Evolutionary conservation across 371 early-diverging fungal species (phyloP), one percentile per base, ranked within the genome.

Genomic region (Apophysomyces variabilis): DNA sequence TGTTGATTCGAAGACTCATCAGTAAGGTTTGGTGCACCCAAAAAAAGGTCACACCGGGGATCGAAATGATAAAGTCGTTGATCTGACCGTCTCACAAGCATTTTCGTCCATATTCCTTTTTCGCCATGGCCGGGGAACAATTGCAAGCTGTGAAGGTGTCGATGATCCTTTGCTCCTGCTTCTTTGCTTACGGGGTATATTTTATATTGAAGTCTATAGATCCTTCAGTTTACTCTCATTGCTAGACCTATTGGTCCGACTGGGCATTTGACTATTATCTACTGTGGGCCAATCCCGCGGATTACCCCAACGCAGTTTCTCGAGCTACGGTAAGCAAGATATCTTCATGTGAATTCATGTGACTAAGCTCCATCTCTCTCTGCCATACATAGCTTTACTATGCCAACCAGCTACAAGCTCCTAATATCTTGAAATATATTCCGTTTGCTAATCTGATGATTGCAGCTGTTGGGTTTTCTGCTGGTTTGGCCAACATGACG

Each of bases 181-280:
- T 82, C 60, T 82, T 82, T 70, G 78, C 80, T 32, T 82, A 76
- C 59, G 83, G 83, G 38, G 83, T 79, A 76, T 75, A 57, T 45
- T 21, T 21, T 21, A 26, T 38, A 14, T 46, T 56, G 36, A 47
- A 56, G 6, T 38, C 41, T 46, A 35, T 12, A 39, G 32, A 26
- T 26, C 4, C 41, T 36, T 65, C 7, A 26, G 5, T 60, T 58
- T 35, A 47, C 44, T 12, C 37, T 43, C n/a, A 7, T 64, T 21
- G 35, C 26, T 70, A 82, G 83, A 73, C 80, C 13, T 73, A 69
- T 39, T 82, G 83, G 83, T 74, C 83, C 56, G 80, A 82, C 59
- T 82, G 83, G 83, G 78, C 80, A 5, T 82, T 79, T 58, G 83
- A 82, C 44, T 71, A 71, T 54, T 75, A 78, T 39, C 69, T 82